phyloP scores from a whole-genome alignment of 208 protist genomes.

The Trypanosoma grayi region DNA sequence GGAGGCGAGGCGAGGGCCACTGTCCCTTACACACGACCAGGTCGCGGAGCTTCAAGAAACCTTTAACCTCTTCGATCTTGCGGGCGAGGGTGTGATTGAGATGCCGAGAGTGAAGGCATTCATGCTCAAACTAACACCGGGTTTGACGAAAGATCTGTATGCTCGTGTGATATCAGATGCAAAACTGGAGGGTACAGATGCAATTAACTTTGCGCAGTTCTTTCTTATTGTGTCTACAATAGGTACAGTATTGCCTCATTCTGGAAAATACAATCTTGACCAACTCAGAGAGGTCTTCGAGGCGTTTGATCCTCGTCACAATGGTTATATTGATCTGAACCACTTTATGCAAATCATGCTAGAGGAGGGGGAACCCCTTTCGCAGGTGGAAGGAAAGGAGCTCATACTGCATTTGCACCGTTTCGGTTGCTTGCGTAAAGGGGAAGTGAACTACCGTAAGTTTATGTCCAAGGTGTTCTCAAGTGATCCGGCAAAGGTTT shows the following conservation, averaged over 20 bases:
- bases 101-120: constrained; percentile 34
- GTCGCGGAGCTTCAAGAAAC: constrained; percentile 62
- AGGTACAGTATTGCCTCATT: background rate
- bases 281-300: constrained; percentile 35
- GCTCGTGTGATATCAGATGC: constrained; percentile 29
- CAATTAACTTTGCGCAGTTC: constrained; percentile 67
- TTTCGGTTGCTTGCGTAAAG: constrained; percentile 40
- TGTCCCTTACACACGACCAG: constrained; percentile 41
- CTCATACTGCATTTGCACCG: constrained; percentile 36
- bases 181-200: constrained; percentile 29
- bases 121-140: constrained; percentile 27
- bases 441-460: constrained; percentile 51
- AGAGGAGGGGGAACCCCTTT: constrained; percentile 45
- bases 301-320: constrained; percentile 44
- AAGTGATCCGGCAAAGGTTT: background rate
- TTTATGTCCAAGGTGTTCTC: constrained; percentile 36
- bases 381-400: constrained; percentile 32
- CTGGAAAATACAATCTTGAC: constrained; percentile 18
- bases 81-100: constrained; percentile 39
- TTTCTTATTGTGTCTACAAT: constrained; percentile 42
- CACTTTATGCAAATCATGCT: constrained; percentile 52
- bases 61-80: constrained; percentile 48
- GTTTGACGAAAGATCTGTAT: constrained; percentile 29
- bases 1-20: constrained; percentile 6
- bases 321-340: constrained; percentile 46